These are phyloP conservation scores for Thalia dealbata DNA, from an alignment of 176 grass and related monocot genomes.

Conservation along the genomic window DNA sequence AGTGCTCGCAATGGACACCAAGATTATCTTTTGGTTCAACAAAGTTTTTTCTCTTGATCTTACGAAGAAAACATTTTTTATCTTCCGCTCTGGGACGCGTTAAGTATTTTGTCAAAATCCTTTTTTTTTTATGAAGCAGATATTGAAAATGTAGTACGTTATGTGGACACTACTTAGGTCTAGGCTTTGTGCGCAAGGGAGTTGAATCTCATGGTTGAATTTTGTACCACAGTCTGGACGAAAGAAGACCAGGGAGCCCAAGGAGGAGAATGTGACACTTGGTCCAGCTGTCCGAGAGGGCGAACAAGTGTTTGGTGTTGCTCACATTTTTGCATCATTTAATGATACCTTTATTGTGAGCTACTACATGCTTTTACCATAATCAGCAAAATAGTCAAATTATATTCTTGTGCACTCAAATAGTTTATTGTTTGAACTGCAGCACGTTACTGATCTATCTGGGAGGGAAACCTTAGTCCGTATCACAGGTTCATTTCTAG, in stretches of 20 bases:
- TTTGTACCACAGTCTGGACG: constrained; percentile 41
- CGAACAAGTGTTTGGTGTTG: constrained; percentile 60
- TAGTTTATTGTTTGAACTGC: neutral
- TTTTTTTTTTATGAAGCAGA: neutral
- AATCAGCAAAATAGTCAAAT: neutral
- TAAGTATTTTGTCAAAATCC: too few relatives aligned
- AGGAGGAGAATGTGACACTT: constrained; percentile 79
- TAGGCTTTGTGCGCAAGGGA: too few relatives aligned
- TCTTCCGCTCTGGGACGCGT: neutral
- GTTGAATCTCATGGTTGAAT: neutral
- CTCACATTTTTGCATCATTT: constrained; percentile 72
- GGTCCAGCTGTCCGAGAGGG: constrained; percentile 65
- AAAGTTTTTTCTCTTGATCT: neutral
- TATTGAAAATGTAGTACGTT: neutral
- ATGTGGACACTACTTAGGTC: neutral
- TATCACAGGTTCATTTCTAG: neutral
- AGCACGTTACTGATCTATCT: constrained; percentile 12
- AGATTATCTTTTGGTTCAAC: neutral
- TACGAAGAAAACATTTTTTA: neutral
- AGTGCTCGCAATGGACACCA: neutral
- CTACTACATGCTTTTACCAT: neutral
- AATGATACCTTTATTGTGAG: constrained; percentile 82
- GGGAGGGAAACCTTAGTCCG: constrained; percentile 15
- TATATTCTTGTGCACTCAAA: neutral
- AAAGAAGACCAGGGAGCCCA: constrained; percentile 64